These are phyloP conservation scores for Zoysia japonica DNA, from an alignment of 176 grass and related monocot genomes.

Conservation along the genomic window DNA sequence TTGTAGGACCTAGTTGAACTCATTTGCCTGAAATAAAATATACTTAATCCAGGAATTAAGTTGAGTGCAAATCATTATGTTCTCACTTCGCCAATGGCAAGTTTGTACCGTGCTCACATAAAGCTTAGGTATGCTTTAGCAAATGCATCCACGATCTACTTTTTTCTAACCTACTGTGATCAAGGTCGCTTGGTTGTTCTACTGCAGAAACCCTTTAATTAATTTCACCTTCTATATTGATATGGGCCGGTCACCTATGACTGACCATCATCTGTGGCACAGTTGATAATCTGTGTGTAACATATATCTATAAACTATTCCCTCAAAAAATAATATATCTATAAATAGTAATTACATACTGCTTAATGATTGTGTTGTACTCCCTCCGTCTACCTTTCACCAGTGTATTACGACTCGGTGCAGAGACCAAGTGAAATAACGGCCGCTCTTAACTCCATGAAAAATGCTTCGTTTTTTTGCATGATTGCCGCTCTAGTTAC, in stretches of 20 bases:
- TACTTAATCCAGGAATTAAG: not conserved
- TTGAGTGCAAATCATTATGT: not conserved
- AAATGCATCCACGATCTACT: not conserved
- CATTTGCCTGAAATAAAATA: not conserved
- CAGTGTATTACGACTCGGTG: too few relatives aligned
- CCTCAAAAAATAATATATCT: too few relatives aligned
- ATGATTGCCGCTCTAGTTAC: too few relatives aligned
- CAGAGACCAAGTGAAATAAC: too few relatives aligned
- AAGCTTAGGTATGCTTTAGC: not conserved
- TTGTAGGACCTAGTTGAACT: not conserved
- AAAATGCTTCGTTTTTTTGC: too few relatives aligned
- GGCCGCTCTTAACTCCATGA: too few relatives aligned
- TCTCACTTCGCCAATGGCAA: not conserved
- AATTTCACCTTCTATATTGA: not conserved
- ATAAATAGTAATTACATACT: not conserved
- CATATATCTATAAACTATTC: not conserved
- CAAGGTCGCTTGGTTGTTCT: not conserved
- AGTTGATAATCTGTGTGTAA: constrained; percentile 9
- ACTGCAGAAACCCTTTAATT: not conserved
- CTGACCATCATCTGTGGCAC: constrained; percentile 9
- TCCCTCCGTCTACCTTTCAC: too few relatives aligned
- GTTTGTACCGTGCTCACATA: not conserved
- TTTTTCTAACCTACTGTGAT: constrained; percentile 17
- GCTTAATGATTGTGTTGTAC: constrained; percentile 1
- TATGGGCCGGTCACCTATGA: not conserved